phyloP scores from a whole-genome alignment of 805 yeast species.

The Vanderwaltozyma tropicalis region DNA sequence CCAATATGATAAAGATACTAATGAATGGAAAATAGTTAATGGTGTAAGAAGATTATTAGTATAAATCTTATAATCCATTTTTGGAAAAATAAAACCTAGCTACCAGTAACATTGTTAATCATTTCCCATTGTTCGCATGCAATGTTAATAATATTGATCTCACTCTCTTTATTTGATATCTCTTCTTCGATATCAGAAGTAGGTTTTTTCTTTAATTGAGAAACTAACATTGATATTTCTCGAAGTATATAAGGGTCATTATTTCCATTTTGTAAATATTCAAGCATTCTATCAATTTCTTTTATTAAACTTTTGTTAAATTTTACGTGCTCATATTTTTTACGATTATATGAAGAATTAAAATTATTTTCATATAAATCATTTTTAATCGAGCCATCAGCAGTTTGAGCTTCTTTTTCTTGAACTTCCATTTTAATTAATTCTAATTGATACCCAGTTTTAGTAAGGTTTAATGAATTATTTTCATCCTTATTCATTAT shows the following conservation, averaged over 20 bases:
- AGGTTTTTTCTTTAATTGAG: slow-evolving; percentile 11
- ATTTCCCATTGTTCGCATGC: slow-evolving; percentile 24
- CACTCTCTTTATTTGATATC: slow-evolving; percentile 18
- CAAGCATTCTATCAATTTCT: slow-evolving; percentile 12
- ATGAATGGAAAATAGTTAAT: slow-evolving; percentile 63
- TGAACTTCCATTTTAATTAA: background rate
- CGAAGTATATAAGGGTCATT: slow-evolving; percentile 9
- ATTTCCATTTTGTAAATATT: slow-evolving; percentile 10
- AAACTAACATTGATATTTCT: slow-evolving; percentile 13
- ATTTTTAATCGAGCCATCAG: no score
- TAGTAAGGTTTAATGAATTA: background rate
- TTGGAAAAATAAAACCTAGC: background rate
- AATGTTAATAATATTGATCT: slow-evolving; percentile 15
- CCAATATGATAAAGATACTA: slow-evolving; percentile 43
- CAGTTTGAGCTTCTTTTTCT: background rate
- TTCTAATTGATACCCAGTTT: background rate
- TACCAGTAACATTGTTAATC: background rate
- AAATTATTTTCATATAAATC: background rate
- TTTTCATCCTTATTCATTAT: background rate
- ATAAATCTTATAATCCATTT: slow-evolving; percentile 18
- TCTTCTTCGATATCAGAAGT: slow-evolving; percentile 20
- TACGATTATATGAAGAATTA: background rate
- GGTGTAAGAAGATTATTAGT: slow-evolving; percentile 70
- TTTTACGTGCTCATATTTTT: slow-evolving; percentile 1
- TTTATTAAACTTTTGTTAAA: slow-evolving; percentile 7